Evolutionary conservation across 768 basidiomycete genomes (phyloP), one percentile per base, ranked within the genome.

Genomic region (Fomitopsis pulvina): DNA sequence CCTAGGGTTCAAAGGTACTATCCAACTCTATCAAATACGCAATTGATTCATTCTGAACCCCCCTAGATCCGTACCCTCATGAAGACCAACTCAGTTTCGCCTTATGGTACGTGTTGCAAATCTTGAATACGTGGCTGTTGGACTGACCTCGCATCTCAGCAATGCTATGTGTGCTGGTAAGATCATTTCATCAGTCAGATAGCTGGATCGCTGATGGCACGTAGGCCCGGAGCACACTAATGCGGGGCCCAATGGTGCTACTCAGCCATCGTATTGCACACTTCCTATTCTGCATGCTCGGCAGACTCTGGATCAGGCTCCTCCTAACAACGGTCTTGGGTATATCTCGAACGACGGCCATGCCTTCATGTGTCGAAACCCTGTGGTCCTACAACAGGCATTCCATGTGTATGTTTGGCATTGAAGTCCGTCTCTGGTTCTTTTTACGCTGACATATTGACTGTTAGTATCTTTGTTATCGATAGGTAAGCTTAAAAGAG

Each of bases 291-390:
- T 83, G 62, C 82, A 83, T 57, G 62, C 67, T 0, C 65, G 68
- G 0, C 55, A 59, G 47, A 59, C 65, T 11, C 55, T 63, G 4
- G 62, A 61, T 21, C 55, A 63, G 7, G 56, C 63, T 1, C 53
- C 60, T 1, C 53, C 57, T 2, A 50, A 57, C 0, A 45, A 39
- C 3, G 69, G 67, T 1, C n/a, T 63, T 2, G 74, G 79, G 4
- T 75, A 83, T 54, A 52, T 78, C 37, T 82, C 80, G 2, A 65
- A 64, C 20, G 81, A 83, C 43, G 81, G 82, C 0, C 81, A 83
- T 58, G 54, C 68, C 10, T 83, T 79, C 50, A 25, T 60, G 1
- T 83, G 81, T 63, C 68, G 67, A 47, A 79, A 82, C 53, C 82
- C 81, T 1, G 67, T 66, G 0, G 65, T 73, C 8, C 60, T 76